Percentiles rank a stretch among this genome's conserved stretches.
These are phyloP conservation scores for Oryza coarctata DNA, from an alignment of 176 grass and related monocot genomes.

Conservation along the genomic window DNA sequence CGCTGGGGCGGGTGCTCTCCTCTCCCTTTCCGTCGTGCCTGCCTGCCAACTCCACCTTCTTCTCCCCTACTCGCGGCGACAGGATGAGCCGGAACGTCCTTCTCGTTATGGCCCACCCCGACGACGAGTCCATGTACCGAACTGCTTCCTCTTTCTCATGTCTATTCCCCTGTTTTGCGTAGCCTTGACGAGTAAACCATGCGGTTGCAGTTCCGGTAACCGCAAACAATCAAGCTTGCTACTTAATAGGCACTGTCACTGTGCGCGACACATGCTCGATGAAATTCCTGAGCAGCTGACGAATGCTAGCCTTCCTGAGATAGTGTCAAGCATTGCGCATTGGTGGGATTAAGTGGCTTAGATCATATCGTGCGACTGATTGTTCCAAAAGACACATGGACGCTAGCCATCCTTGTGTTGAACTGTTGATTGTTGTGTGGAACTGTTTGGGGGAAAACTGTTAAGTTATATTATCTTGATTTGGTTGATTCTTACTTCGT, in stretches of 20 bases:
- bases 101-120: constrained; percentile 82
- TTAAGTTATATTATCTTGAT: neutral
- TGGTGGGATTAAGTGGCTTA: neutral
- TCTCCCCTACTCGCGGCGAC: constrained; percentile 18
- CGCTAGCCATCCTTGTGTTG: too few relatives aligned
- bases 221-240: neutral
- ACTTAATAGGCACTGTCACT: neutral
- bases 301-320: neutral
- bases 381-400: neutral
- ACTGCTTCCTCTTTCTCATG: neutral
- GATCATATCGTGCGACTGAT: neutral
- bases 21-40: neutral
- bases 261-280: neutral
- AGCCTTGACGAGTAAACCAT: neutral
- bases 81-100: constrained; percentile 67
- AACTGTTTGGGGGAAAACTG: neutral
- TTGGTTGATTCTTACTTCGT: neutral
- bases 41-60: constrained; percentile 21
- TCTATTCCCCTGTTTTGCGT: neutral
- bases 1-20: constrained; percentile 47
- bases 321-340: neutral
- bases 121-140: constrained; percentile 98
- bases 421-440: neutral
- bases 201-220: neutral
- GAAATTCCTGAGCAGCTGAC: neutral